Evolutionary conservation across 495 filamentous ascomycete genomes (phyloP).

Genomic region (Xylaria acuta): DNA sequence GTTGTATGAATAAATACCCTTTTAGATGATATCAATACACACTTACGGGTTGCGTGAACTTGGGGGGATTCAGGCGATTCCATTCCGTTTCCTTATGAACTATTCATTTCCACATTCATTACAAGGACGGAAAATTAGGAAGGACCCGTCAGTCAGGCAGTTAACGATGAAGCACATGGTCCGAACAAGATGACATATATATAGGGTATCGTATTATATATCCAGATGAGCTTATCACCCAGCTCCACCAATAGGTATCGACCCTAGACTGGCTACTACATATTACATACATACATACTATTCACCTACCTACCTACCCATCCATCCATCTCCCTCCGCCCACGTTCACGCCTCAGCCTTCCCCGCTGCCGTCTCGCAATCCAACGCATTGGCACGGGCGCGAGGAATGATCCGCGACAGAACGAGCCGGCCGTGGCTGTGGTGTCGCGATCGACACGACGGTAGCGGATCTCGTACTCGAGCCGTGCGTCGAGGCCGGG

Average conservation of each 20-base stretch:
- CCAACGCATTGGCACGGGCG: neutral
- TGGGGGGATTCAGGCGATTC: neutral
- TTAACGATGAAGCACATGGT: neutral
- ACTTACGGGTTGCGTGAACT: neutral
- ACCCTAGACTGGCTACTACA: neutral
- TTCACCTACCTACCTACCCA: neutral
- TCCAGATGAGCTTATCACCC: neutral
- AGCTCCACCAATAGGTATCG: neutral
- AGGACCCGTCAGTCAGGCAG: neutral
- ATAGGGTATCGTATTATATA: neutral
- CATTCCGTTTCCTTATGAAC: neutral
- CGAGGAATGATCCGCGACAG: neutral
- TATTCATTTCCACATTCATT: too few relatives aligned
- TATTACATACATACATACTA: neutral
- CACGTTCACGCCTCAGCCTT: neutral
- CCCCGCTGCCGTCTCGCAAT: neutral
- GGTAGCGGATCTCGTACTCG: conserved; percentile 55
- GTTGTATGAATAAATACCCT: conserved; percentile 4
- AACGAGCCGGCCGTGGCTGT: conserved; percentile 34
- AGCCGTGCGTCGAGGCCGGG: conserved; percentile 45
- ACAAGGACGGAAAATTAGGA: too few relatives aligned
- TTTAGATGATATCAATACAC: neutral
- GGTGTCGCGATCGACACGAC: conserved; percentile 47
- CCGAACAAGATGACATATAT: neutral
- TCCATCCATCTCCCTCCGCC: neutral